A percentile compares a stretch with the other conserved stretches of the same genome.
These are phyloP conservation scores for Dunaliella sp. DNA, from an alignment of 139 green algal species.

Conservation along the genomic window DNA sequence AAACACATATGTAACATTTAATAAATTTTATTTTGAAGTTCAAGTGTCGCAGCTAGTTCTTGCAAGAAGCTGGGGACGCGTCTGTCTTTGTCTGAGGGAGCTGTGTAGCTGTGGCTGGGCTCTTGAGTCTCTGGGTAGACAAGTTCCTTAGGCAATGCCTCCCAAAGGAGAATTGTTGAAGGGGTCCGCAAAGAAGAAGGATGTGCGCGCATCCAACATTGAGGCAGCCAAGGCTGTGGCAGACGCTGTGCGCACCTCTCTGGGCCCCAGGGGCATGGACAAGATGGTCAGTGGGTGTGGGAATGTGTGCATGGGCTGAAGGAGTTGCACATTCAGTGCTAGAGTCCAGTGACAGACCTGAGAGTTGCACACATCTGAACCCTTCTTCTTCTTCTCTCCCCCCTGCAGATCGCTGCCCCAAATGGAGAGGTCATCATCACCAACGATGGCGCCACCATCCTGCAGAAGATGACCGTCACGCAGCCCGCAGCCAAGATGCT, in stretches of 20 bases:
- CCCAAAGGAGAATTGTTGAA: constrained; percentile 39
- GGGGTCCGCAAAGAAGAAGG: constrained; percentile 84
- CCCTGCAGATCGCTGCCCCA: constrained; percentile 71
- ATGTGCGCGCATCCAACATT: constrained; percentile 94
- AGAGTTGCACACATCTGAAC: too few species aligned
- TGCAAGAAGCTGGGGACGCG: background rate
- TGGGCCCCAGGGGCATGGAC: constrained; percentile 97
- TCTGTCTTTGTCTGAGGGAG: background rate
- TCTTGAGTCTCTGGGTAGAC: background rate
- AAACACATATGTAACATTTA: background rate
- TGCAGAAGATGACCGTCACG: constrained; percentile 96
- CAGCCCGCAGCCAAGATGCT: constrained; percentile 99
- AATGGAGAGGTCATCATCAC: constrained; percentile 98
- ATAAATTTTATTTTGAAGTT: background rate
- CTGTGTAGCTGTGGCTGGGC: background rate
- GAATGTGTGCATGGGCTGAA: background rate
- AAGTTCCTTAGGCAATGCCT: background rate
- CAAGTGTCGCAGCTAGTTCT: background rate
- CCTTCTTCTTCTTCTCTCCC: background rate
- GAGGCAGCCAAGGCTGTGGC: constrained; percentile 97
- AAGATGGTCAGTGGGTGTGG: constrained; percentile 86
- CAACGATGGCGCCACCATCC: constrained; percentile 98
- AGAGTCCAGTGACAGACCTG: too few species aligned
- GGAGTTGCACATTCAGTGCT: too few species aligned
- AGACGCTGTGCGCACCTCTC: constrained; percentile 91